These are phyloP conservation scores for Pseudogymnoascus sp. DNA, from an alignment of 2,329 filamentous ascomycete species.

Conservation along the genomic window DNA sequence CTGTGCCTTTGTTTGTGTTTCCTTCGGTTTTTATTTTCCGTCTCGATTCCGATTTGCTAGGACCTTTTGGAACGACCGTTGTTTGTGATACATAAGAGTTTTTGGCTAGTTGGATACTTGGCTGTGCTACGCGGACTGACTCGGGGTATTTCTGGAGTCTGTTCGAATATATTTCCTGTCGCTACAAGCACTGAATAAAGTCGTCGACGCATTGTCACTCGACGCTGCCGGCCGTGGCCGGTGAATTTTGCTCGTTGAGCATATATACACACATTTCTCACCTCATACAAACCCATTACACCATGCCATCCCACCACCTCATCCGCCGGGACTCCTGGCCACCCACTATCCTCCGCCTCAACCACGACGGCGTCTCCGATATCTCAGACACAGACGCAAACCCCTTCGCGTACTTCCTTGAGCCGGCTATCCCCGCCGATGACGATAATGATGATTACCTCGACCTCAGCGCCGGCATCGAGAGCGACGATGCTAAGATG, in stretches of 20 bases:
- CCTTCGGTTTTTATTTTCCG: background rate
- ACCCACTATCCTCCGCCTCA: slow-evolving; percentile 26
- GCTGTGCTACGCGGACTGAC: background rate
- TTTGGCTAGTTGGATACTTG: background rate
- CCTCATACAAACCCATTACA: background rate
- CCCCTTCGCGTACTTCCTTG: slow-evolving; percentile 29
- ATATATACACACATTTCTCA: background rate
- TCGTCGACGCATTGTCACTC: background rate
- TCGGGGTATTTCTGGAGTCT: background rate
- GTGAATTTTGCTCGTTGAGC: background rate
- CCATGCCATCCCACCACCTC: slow-evolving; percentile 26
- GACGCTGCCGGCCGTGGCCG: background rate
- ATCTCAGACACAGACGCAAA: slow-evolving; percentile 26
- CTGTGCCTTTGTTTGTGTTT: background rate
- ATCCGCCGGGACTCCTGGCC: slow-evolving; percentile 29
- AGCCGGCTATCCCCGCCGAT: slow-evolving; percentile 21
- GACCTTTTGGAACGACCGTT: background rate
- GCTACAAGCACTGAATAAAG: background rate
- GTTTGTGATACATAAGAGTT: background rate
- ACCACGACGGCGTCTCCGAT: background rate
- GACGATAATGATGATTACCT: slow-evolving; percentile 25
- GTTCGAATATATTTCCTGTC: background rate
- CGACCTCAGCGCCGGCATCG: slow-evolving; percentile 29
- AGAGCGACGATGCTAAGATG: slow-evolving; percentile 19
- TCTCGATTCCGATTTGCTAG: background rate